Conservation (phyloP, 208 protist species). For the Leishmania braziliensis region DNA sequence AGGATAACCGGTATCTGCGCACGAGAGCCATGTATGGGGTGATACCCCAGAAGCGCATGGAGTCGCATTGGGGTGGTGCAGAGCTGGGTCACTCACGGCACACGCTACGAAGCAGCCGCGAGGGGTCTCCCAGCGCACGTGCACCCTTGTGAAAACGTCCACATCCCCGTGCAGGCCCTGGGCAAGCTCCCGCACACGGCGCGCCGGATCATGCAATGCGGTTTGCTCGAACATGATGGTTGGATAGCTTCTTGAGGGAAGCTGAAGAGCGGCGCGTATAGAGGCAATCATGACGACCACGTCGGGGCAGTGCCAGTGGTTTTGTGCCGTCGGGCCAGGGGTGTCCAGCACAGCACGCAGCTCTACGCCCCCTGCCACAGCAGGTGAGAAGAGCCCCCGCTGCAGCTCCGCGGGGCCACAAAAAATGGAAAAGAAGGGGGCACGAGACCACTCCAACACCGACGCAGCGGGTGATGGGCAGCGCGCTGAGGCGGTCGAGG, state of each 20-base stretch:
- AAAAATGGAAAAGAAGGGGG: neutral
- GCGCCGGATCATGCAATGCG: slow-evolving; percentile 53
- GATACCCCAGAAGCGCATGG: neutral
- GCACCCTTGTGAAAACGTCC: slow-evolving; percentile 47
- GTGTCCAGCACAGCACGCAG: neutral
- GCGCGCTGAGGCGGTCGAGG: neutral
- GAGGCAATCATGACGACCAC: slow-evolving; percentile 52
- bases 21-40: neutral
- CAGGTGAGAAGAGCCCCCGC: neutral
- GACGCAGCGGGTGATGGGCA: neutral
- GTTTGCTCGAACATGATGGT: slow-evolving; percentile 55
- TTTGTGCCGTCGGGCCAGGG: neutral
- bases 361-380: neutral
- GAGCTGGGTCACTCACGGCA: slow-evolving; percentile 39
- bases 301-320: slow-evolving; percentile 40
- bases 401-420: neutral
- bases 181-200: slow-evolving; percentile 40
- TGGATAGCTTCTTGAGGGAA: slow-evolving; percentile 50
- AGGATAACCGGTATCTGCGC: slow-evolving; percentile 13
- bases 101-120: slow-evolving; percentile 6
- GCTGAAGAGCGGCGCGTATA: slow-evolving; percentile 32
- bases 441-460: neutral
- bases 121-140: slow-evolving; percentile 40
- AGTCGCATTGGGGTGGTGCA: slow-evolving; percentile 3
- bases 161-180: slow-evolving; percentile 53